Base-by-base conservation (phyloP, 306 rosid species). In the Alnus rubra region DNA sequence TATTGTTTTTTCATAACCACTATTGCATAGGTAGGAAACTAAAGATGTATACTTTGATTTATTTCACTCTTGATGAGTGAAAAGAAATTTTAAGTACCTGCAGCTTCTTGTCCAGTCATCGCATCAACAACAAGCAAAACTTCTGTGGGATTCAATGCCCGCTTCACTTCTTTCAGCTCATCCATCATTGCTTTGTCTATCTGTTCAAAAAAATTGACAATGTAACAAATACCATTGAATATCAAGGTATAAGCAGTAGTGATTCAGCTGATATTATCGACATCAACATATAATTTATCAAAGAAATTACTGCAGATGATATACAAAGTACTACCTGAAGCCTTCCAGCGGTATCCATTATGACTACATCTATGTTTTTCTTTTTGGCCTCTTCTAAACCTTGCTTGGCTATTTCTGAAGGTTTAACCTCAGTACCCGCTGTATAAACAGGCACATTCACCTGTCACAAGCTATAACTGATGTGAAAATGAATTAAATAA, bases 21-120 rank as follows among this genome's bases (percentile, higher is more conserved):
- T 1, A 28, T 48, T 4, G 18, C 5, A 50, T 7, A 31, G 18
- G 56, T 12, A 16, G 58, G 14, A 62, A 52, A 31, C 7, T 39
- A 73, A 52, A 49, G 51, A 19, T n/a, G 9, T n/a, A 37, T 18
- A 1, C 16, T 49, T 5, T 2, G 19, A 55, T 51, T 12, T 51
- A 48, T 39, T 49, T 28, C 37, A 67, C 35, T 7, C 45, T 3
- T 33, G 31, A 76, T 78, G 44, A 54, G 71, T 50, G 79, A 49
- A 49, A 88, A 52, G 30, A 67, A 81, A 59, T 74, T 53, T 71
- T 50, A 75, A 76, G 55, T 82, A 95, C 99, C 99, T 76, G 99
- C 99, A 60, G 99, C 99, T 89, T 95, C 98, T 86, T 95, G 99
- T 74, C 99, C 99, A 69, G 99, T 95, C 99, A 95, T 95, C 71